Evolutionary conservation across 2,329 filamentous ascomycete species (phyloP).

Genomic region (Pseudocercospora crystallina): DNA sequence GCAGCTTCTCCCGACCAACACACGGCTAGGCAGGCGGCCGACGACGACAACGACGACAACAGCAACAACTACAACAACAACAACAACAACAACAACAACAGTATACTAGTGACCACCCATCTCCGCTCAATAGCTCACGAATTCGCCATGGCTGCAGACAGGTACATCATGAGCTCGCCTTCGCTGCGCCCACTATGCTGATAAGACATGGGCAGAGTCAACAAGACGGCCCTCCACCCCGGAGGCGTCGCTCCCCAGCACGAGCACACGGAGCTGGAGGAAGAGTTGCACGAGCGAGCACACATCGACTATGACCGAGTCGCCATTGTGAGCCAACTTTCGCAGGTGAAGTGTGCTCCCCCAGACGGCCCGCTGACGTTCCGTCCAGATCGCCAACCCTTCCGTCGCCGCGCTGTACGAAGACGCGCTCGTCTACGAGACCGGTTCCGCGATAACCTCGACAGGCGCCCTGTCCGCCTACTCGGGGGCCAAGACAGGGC

Average conservation of each 20-base stretch:
- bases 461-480: slow-evolving; percentile 94
- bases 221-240: slow-evolving; percentile 91
- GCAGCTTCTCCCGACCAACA: too few relatives aligned
- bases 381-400: slow-evolving; percentile 72
- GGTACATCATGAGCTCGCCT: too few relatives aligned
- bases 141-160: too few relatives aligned
- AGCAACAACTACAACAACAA: background rate
- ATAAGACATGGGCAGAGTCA: slow-evolving; percentile 52
- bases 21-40: too few relatives aligned
- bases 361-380: slow-evolving; percentile 17
- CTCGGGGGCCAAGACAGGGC: slow-evolving; percentile 96
- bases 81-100: too few relatives aligned
- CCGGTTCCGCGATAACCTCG: slow-evolving; percentile 94
- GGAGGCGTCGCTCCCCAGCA: slow-evolving; percentile 79
- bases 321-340: slow-evolving; percentile 71
- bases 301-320: slow-evolving; percentile 99
- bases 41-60: too few relatives aligned
- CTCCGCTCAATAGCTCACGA: too few relatives aligned
- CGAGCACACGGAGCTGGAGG: slow-evolving; percentile 95
- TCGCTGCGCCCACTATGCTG: background rate
- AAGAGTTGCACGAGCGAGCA: slow-evolving; percentile 94
- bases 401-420: slow-evolving; percentile 96
- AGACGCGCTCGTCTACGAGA: slow-evolving; percentile 98
- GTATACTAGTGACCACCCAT: too few relatives aligned
- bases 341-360: background rate